Base-by-base conservation (phyloP, 352 stramenopile genomes). In the Globisporangium takayamanum region DNA sequence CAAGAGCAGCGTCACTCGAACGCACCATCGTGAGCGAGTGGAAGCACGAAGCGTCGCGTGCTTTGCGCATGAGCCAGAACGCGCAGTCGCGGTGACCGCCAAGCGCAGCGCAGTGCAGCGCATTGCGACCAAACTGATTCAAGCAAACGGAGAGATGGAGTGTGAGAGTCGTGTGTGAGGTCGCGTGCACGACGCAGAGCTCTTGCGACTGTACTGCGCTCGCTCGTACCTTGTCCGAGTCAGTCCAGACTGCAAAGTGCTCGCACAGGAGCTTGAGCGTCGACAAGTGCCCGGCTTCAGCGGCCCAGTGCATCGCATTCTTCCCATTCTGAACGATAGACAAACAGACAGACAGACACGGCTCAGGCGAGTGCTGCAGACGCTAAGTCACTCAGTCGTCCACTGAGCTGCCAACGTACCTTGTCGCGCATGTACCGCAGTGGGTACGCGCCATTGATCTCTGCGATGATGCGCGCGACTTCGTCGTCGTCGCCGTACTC, bases 241-340 rank as follows among this genome's bases (percentile, higher is more conserved):
- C 82, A 1, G 80, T 92, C 82, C 84, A 94, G 11, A 91, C 61
- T 5, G 62, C 60, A 37, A 92, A 92, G 33, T 91, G 69, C 39
- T 94, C 84, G 30, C 77, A 80, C 20, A 94, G 60, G 11, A 94
- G 66, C 64, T 91, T 92, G n/a, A 94, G 59, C 10, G 82, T 85
- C 33, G 73, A 83, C 47, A 94, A 65, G 53, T 94, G 84, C 0
- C 84, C 80, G 28, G 80, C 80, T 53, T 91, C 82, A 1, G 84
- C 82, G 16, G 84, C 84, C 81, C 83, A 94, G 51, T 94, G 84
- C 78, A 94, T 85, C 16, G 84, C 84, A 48, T 94, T 94, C 57
- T 94, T 94, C 52, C 84, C 84, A 53, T 94, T 92, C 84, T 94
- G 48, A 30, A n/a, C 11, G 10, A 18, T 33, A 4, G 33, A 55